Evolutionary conservation across 2,329 filamentous ascomycete genomes (phyloP), one percentile per base, ranked within the genome.

Genomic region (Colletotrichum limetticola): DNA sequence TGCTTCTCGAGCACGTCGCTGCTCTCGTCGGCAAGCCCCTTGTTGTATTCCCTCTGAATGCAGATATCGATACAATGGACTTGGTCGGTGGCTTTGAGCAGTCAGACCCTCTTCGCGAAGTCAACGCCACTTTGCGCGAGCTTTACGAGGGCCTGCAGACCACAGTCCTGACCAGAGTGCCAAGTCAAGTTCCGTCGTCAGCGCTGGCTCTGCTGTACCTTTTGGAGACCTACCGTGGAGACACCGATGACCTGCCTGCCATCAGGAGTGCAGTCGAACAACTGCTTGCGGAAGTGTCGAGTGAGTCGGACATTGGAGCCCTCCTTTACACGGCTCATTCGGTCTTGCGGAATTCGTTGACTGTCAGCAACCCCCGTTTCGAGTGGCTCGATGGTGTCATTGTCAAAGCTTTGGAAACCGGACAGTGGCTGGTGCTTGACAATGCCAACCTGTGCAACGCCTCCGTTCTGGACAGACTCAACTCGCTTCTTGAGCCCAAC

Each of bases 391-490:
- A 99, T 80, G 97, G 97, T 70, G 90, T 97, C 60, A 91, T 99
- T 56, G 93, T 98, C 60, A 93, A 95, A 77, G 96, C 97, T 55
- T 86, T 98, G 12, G 89, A 97, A 78, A 87, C 92, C 76, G 97
- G 97, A 16, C 90, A 95, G 74, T 99, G 97, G 97, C 87, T 99
- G 22, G 92, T 99, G 12, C 90, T 99, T 26, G 97, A 99, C 82
- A 98, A 99, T 82, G 97, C 97, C 73, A 99, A 99, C 79, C 89
- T 99, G 70, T 99, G 97, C 84, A 98, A 93, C 78, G 93, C 96
- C 28, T 98, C 96, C 7, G 97, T 99, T 1, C 88, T 99, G 11
- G 97, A 99, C 82, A 90, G 97, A 74, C 86, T 99, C 64, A 99
- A 99, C 81, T 98, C 97, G 0, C 85, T 99, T 9, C 92, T 98